These are phyloP conservation scores for Eucalyptus erythrocorys DNA, from an alignment of 345 rosid species.

Conservation along the genomic window DNA sequence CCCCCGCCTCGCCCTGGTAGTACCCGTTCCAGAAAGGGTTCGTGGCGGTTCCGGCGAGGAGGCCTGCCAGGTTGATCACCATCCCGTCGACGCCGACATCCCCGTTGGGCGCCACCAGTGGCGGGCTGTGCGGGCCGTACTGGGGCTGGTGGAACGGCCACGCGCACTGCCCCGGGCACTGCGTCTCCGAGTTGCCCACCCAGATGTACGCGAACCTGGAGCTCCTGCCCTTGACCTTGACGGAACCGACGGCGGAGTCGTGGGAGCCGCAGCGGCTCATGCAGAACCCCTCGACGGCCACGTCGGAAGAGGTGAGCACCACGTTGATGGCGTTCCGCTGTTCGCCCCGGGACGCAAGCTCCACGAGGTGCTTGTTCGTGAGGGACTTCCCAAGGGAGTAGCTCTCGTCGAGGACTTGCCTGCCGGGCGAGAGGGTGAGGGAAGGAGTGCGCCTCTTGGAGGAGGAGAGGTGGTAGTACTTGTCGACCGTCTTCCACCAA, in stretches of 20 bases:
- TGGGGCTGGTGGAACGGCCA: constrained; percentile 88
- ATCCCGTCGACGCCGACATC: constrained; percentile 77
- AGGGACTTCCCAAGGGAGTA: not conserved
- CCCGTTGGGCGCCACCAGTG: constrained; percentile 61
- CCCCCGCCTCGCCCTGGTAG: constrained; percentile 56
- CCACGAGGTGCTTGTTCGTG: not conserved
- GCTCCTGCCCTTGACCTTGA: constrained; percentile 8
- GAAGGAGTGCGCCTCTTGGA: constrained; percentile 3
- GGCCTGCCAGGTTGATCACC: constrained; percentile 59
- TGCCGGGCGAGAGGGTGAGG: not conserved
- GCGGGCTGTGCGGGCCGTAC: constrained; percentile 61
- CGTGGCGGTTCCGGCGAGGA: constrained; percentile 67
- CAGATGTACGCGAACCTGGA: constrained; percentile 60
- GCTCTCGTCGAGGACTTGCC: not conserved
- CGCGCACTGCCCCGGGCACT: constrained; percentile 82
- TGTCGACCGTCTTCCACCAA: constrained; percentile 68
- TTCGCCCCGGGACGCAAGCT: not conserved
- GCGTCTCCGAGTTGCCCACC: constrained; percentile 70
- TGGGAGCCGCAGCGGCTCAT: constrained; percentile 58
- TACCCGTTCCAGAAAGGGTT: constrained; percentile 74
- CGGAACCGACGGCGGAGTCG: constrained; percentile 24
- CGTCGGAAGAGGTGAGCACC: constrained; percentile 42
- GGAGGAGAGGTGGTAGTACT: constrained; percentile 37
- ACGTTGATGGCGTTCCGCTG: constrained; percentile 25
- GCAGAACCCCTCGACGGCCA: constrained; percentile 42